A percentile compares a stretch with the other conserved stretches of the same genome.
These are phyloP conservation scores for Tuber magnatum DNA, from an alignment of 495 filamentous ascomycete species.

Conservation along the genomic window DNA sequence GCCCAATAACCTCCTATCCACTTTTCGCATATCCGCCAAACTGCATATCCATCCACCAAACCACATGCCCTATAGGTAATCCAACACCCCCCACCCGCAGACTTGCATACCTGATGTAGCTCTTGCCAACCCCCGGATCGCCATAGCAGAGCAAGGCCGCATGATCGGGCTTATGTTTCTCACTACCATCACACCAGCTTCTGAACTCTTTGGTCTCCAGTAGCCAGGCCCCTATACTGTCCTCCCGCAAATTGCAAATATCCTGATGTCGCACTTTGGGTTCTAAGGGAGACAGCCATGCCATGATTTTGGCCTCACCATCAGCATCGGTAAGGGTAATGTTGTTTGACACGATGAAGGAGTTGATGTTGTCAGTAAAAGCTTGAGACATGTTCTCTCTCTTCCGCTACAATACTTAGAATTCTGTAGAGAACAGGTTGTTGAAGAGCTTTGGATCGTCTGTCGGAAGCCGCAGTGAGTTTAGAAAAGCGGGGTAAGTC, in stretches of 20 bases:
- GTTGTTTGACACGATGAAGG: background rate
- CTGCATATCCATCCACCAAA: too few species aligned
- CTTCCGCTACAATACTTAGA: too few species aligned
- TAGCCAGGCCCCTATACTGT: background rate
- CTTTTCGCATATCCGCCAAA: too few species aligned
- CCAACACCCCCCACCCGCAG: too few species aligned
- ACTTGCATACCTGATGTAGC: background rate
- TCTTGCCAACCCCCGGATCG: background rate
- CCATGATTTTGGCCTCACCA: background rate
- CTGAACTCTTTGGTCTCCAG: background rate
- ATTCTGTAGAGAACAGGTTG: too few species aligned
- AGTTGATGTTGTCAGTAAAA: too few species aligned
- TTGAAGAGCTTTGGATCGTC: too few species aligned
- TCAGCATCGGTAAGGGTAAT: background rate
- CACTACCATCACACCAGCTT: background rate
- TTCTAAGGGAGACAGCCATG: background rate
- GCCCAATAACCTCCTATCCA: too few species aligned
- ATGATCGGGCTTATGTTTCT: background rate
- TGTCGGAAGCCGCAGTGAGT: too few species aligned
- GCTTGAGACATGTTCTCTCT: too few species aligned
- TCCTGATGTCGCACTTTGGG: background rate
- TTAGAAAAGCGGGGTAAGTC: too few species aligned
- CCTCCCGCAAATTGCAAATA: background rate
- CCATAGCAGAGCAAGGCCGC: background rate
- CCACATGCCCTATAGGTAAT: too few species aligned